Conservation (phyloP, 1,139 yeast genomes). For the Saccharomycopsis hybrid region DNA sequence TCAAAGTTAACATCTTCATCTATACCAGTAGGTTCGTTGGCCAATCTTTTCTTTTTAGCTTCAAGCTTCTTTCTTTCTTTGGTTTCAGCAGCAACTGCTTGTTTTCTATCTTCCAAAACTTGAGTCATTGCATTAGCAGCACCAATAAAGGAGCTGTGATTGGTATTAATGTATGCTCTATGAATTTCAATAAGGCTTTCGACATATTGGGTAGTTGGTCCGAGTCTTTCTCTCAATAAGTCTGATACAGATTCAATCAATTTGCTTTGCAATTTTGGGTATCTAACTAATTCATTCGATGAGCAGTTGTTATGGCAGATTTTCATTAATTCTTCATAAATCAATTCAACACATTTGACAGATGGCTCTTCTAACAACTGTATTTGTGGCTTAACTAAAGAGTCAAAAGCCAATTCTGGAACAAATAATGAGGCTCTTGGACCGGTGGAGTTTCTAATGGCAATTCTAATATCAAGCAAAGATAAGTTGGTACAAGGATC, state of each 20-base stretch:
- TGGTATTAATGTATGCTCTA: slow-evolving; percentile 91
- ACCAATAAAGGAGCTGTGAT: slow-evolving; percentile 93
- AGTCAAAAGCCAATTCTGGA: slow-evolving; percentile 94
- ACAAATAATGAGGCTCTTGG: slow-evolving; percentile 96
- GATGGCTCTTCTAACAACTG: slow-evolving; percentile 81
- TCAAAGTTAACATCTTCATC: neutral
- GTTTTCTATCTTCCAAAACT: slow-evolving; percentile 69
- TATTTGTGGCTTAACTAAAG: slow-evolving; percentile 93
- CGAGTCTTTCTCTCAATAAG: slow-evolving; percentile 81
- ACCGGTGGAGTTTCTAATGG: slow-evolving; percentile 94
- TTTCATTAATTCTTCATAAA: slow-evolving; percentile 95
- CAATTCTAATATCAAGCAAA: slow-evolving; percentile 82
- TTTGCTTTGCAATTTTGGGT: slow-evolving; percentile 83
- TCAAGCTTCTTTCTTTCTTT: neutral
- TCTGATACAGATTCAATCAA: slow-evolving; percentile 91
- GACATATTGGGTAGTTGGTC: slow-evolving; percentile 90
- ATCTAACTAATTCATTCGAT: slow-evolving; percentile 68
- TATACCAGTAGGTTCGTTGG: neutral
- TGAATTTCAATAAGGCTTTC: slow-evolving; percentile 92
- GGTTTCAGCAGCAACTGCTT: neutral
- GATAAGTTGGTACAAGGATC: slow-evolving; percentile 83
- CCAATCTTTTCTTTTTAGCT: neutral
- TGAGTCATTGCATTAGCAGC: slow-evolving; percentile 94
- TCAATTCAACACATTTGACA: slow-evolving; percentile 90
- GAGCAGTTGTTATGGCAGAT: slow-evolving; percentile 86